Base-by-base conservation (phyloP, 129 eudicot genomes). In the Chrysanthemum lavandulifolium region DNA sequence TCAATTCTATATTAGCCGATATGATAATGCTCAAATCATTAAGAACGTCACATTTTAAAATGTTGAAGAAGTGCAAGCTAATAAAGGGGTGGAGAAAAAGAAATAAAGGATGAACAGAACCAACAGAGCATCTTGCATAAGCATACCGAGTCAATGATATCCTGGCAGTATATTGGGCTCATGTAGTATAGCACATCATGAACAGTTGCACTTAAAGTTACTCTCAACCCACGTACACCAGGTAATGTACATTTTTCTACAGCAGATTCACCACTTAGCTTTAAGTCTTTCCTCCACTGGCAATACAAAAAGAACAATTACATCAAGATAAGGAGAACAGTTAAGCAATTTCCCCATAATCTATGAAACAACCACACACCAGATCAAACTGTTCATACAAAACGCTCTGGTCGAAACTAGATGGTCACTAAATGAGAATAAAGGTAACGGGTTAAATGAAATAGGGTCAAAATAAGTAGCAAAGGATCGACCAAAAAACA, bases 151-250 rank as follows among this genome's bases (percentile, higher is more conserved):
- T 94, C 86, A 73, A 94, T 88, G 64, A 94, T 94, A 68, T 84
- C 93, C 83, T 94, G 99, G 90, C 99, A 90, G 78, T 94, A 88
- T 69, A 94, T 86, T 69, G 99, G 99, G 84, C 99, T 94, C 99
- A 90, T 94, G 88, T 94, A 94, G 73, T 94, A 94, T 69, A 94
- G 75, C 54, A 94, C 89, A 80, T 94, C 99, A 78, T 94, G 99
- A 83, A 88, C 99, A 64, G 99, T 94, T 72, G 97, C 99, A 86
- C 99, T 90, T 77, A 94, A 80, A 69, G 83, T 88, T 48, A 88
- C 88, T 14, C 99, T 87, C 78, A 94, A 69, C 52, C 92, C 95
- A 64, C 91, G 86, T 61, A 94, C 91, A 76, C 99, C 99, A 76
- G 90, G 96, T 79, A 94, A 83, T 56, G 99, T 94, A 36, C 83